Conservation (phyloP, 371 early-diverging fungal species). For the Sporodiniella umbellata region DNA sequence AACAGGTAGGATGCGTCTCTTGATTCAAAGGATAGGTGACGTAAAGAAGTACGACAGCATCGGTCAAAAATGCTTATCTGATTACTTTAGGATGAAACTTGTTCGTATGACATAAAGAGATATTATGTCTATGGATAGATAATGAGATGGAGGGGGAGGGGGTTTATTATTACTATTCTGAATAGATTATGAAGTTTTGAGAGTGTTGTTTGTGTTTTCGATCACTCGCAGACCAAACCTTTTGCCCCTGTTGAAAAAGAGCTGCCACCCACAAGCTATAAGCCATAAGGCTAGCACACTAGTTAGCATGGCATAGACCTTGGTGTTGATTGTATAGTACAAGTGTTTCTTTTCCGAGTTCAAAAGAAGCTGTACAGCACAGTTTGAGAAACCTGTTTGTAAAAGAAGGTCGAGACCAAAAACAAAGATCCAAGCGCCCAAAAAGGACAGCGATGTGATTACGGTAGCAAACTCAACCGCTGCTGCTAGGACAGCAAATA, state of each 20-base stretch:
- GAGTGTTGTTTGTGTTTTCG: slow-evolving; percentile 12
- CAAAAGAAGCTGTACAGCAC: slow-evolving; percentile 6
- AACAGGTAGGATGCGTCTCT: no score
- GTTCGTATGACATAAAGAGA: no score
- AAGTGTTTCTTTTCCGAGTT: not conserved
- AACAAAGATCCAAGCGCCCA: slow-evolving; percentile 27
- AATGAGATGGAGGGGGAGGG: no score
- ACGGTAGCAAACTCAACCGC: slow-evolving; percentile 22
- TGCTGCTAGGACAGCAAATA: not conserved
- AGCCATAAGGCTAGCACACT: slow-evolving; percentile 20
- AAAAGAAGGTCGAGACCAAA: slow-evolving; percentile 27
- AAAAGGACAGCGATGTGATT: slow-evolving; percentile 20
- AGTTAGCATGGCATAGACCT: slow-evolving; percentile 23
- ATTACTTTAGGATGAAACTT: no score
- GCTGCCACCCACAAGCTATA: slow-evolving; percentile 13
- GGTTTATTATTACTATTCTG: no score
- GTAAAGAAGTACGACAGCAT: no score
- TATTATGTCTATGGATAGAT: no score
- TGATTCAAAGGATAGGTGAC: no score
- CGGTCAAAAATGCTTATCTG: no score
- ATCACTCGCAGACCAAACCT: slow-evolving; percentile 27
- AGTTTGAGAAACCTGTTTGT: slow-evolving; percentile 14
- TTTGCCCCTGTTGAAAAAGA: slow-evolving; percentile 17
- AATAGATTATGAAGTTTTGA: not conserved
- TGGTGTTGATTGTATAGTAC: slow-evolving; percentile 9